A percentile compares a stretch with the other conserved stretches of the same genome.
These are phyloP conservation scores for Vaucheria bursata DNA, from an alignment of 352 stramenopile genomes.

Conservation along the genomic window DNA sequence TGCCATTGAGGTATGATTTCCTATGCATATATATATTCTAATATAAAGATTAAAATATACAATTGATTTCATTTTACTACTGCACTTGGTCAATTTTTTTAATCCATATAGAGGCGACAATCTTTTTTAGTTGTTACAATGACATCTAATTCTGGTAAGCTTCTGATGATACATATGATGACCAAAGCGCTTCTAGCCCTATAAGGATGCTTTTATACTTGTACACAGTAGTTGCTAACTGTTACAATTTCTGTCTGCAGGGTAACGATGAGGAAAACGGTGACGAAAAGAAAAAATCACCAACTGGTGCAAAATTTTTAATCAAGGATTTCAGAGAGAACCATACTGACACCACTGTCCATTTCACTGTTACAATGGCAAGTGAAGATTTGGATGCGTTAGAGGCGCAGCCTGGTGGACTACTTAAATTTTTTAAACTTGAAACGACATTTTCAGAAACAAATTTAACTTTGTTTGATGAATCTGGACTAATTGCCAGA, in stretches of 20 bases:
- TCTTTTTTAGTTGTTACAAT: too few species aligned
- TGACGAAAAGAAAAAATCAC: not conserved
- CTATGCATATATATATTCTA: too few species aligned
- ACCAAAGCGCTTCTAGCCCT: too few species aligned
- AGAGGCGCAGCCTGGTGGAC: constrained; percentile 54
- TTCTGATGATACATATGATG: too few species aligned
- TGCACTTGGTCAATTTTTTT: too few species aligned
- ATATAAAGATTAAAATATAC: too few species aligned
- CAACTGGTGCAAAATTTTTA: constrained; percentile 10
- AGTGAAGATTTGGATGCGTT: constrained; percentile 67
- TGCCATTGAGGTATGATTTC: not conserved
- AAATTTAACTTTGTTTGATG: constrained; percentile 97
- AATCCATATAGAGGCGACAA: too few species aligned
- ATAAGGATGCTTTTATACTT: too few species aligned
- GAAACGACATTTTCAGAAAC: constrained; percentile 79
- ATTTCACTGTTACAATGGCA: constrained; percentile 63
- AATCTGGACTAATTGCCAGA: constrained; percentile 64
- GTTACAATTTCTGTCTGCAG: too few species aligned
- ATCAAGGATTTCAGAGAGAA: constrained; percentile 50
- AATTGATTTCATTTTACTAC: too few species aligned
- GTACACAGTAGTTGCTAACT: too few species aligned
- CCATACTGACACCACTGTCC: constrained; percentile 54
- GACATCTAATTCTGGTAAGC: too few species aligned
- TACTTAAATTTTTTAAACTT: constrained; percentile 75
- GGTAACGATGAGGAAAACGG: constrained; percentile 7